Evolutionary conservation across 257 asterid species (phyloP).

Genomic region (Capsicum pubescens): DNA sequence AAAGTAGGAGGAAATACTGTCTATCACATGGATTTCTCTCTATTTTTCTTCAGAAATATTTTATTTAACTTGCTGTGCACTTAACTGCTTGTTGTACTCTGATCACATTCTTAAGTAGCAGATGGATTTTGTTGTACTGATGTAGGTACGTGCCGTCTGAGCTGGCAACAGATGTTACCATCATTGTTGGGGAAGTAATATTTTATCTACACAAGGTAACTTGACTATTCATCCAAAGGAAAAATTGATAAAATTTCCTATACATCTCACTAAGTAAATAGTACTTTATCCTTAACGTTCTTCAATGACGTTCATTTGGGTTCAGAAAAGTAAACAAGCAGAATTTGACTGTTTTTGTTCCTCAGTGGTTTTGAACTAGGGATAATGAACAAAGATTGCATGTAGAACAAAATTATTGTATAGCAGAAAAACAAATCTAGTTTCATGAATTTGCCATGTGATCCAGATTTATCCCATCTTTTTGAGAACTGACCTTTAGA

Average conservation of each 20-base stretch:
- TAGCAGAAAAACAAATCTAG: not conserved
- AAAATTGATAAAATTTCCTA: not conserved
- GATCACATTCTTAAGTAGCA: not conserved
- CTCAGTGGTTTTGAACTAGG: not conserved
- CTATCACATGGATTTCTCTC: not conserved
- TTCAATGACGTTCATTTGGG: not conserved
- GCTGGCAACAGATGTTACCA: constrained; percentile 69
- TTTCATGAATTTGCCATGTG: not conserved
- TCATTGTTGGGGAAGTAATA: constrained; percentile 63
- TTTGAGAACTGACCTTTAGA: not conserved
- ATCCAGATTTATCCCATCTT: not conserved
- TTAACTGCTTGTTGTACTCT: constrained; percentile 2
- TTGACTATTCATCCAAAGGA: constrained; percentile 3
- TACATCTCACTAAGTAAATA: not conserved
- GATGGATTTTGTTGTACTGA: not conserved
- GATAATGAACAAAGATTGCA: not conserved
- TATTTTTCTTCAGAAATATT: not conserved
- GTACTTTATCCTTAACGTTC: not conserved
- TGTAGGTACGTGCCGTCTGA: constrained; percentile 79
- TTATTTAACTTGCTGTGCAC: not conserved
- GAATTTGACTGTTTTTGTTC: not conserved
- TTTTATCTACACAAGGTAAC: constrained; percentile 95
- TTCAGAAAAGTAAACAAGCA: not conserved
- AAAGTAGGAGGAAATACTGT: constrained; percentile 9
- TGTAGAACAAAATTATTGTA: not conserved